phyloP scores from a whole-genome alignment of 257 asterid genomes.

The Phtheirospermum japonicum region DNA sequence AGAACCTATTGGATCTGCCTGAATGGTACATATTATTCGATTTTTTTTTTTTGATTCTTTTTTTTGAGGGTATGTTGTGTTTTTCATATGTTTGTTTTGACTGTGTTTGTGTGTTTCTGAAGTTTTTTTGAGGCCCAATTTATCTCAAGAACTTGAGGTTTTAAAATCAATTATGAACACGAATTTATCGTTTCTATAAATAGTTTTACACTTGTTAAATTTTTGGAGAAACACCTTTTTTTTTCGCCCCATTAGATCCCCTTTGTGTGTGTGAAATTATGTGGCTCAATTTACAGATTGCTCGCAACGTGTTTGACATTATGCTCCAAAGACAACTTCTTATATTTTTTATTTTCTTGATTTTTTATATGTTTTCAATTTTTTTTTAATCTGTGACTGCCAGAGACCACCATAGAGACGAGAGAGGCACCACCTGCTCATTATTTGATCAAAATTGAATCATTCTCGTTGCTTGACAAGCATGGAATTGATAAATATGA shows the following conservation, averaged over 20 bases:
- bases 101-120: neutral
- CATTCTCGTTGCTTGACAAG: constrained; percentile 10
- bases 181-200: constrained; percentile 15
- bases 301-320: neutral
- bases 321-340: neutral
- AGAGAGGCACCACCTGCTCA: constrained; percentile 23
- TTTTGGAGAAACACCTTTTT: neutral
- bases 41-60: neutral
- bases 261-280: no score
- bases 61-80: neutral
- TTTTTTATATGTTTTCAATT: no score
- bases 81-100: neutral
- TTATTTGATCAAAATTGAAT: constrained; percentile 17
- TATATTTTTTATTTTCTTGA: no score
- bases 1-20: constrained; percentile 49
- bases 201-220: constrained; percentile 8
- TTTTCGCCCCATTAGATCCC: no score
- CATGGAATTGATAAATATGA: neutral
- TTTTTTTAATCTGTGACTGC: no score
- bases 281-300: neutral
- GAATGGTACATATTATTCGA: constrained; percentile 59
- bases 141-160: neutral
- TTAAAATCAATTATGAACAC: neutral
- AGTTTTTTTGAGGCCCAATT: neutral
- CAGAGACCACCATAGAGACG: neutral